A percentile compares a stretch with the other conserved stretches of the same genome.
phyloP scores from a whole-genome alignment of 2,329 filamentous ascomycete genomes.

The Phyllosticta capitalensis region DNA sequence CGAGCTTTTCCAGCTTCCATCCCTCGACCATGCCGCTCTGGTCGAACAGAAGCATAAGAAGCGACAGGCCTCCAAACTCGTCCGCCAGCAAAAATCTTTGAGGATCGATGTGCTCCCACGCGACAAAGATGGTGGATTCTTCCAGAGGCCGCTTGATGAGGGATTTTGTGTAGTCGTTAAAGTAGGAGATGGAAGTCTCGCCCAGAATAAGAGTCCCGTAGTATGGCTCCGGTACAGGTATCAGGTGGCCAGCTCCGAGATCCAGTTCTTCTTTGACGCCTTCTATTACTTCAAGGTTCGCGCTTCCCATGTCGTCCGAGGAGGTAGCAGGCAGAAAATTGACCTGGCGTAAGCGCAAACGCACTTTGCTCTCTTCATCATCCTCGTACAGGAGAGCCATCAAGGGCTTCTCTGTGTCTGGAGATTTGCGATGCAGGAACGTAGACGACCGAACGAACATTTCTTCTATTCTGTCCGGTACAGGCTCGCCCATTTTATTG shows the following conservation, averaged over 20 bases:
- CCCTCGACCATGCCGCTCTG: slow-evolving; percentile 54
- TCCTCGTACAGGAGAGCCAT: slow-evolving; percentile 59
- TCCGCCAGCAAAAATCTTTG: slow-evolving; percentile 82
- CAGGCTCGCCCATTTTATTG: slow-evolving; percentile 52
- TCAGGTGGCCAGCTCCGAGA: slow-evolving; percentile 51
- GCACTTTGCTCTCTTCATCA: slow-evolving; percentile 43
- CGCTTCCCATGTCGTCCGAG: slow-evolving; percentile 38
- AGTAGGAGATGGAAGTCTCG: slow-evolving; percentile 69
- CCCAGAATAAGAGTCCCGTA: slow-evolving; percentile 40
- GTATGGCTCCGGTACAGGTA: slow-evolving; percentile 50
- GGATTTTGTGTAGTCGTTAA: slow-evolving; percentile 65
- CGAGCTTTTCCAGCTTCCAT: slow-evolving; percentile 61
- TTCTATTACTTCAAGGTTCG: slow-evolving; percentile 44
- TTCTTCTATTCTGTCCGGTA: slow-evolving; percentile 55
- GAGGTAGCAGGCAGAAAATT: slow-evolving; percentile 36
- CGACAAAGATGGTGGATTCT: slow-evolving; percentile 77
- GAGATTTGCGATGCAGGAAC: slow-evolving; percentile 49
- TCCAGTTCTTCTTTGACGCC: slow-evolving; percentile 47
- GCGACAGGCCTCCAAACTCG: slow-evolving; percentile 76
- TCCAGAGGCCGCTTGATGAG: slow-evolving; percentile 55
- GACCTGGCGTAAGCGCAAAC: slow-evolving; percentile 47
- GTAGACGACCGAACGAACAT: slow-evolving; percentile 56
- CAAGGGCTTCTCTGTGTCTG: slow-evolving; percentile 43
- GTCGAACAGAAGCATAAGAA: slow-evolving; percentile 68
- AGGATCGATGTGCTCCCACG: slow-evolving; percentile 78